phyloP scores from a whole-genome alignment of 805 yeast genomes.

The Ogataea trehalophila region DNA sequence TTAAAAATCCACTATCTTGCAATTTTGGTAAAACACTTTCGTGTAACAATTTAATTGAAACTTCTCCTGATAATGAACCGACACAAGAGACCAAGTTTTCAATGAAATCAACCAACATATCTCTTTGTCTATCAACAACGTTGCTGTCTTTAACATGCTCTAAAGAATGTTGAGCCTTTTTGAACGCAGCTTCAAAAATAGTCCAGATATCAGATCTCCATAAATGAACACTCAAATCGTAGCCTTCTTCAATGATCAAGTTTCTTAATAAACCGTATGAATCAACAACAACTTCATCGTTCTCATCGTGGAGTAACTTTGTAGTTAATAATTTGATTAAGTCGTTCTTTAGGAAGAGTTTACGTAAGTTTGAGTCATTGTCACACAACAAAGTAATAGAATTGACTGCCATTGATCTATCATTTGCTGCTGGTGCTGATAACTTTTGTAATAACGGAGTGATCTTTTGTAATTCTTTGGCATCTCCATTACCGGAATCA shows the following conservation, averaged over 20 bases:
- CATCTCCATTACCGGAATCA: conserved; percentile 33
- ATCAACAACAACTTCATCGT: conserved; percentile 75
- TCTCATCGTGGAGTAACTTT: conserved; percentile 58
- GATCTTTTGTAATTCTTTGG: conserved; percentile 44
- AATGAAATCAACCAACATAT: conserved; percentile 56
- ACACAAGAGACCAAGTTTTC: conserved; percentile 71
- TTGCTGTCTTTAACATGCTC: conserved; percentile 32
- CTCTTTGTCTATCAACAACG: conserved; percentile 29
- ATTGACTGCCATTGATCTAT: conserved; percentile 70
- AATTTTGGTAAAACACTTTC: conserved; percentile 21
- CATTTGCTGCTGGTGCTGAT: conserved; percentile 59
- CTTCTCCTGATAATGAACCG: conserved; percentile 55
- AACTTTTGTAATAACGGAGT: conserved; percentile 65
- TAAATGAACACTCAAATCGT: conserved; percentile 66
- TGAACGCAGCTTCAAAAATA: conserved; percentile 46
- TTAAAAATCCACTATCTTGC: conserved; percentile 24
- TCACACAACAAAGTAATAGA: conserved; percentile 70
- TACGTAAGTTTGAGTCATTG: conserved; percentile 54
- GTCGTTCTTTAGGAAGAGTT: conserved; percentile 63
- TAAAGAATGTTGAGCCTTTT: conserved; percentile 47
- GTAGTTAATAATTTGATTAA: conserved; percentile 60
- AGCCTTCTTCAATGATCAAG: conserved; percentile 80
- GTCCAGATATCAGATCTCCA: conserved; percentile 81
- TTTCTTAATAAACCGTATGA: conserved; percentile 78
- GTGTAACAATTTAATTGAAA: conserved; percentile 50